Base-by-base conservation (phyloP, 441 rosid species). In the Erodium moschatum region DNA sequence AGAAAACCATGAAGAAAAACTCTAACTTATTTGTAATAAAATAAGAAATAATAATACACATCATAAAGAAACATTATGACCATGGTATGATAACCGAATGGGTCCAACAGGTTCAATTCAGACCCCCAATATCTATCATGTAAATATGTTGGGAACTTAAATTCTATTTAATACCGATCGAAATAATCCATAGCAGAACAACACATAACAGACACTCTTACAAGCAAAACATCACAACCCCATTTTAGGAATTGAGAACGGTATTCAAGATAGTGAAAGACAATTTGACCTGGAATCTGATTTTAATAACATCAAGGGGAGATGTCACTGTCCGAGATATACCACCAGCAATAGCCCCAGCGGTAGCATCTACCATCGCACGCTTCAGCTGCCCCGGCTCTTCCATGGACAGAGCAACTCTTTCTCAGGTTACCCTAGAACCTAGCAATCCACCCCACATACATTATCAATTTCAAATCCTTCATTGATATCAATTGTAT, bases 251-350 rank as follows among this genome's bases (percentile, higher is more conserved):
- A 38, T 38, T 38, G 50, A 44, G 52, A 12, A 46, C 11, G 52
- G 15, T 11, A 46, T 46, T 46, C 15, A 13, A 58, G 63, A 58
- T 58, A 20, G 63, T 58, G 61, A 58, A 58, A 19, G 13, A 61
- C 16, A 66, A 2, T 40, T 18, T 24, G 10, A 89, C 98, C 99
- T 94, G 99, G 73, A 94, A 89, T 80, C 97, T 82, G 74, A 91
- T 94, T 82, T 94, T 94, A 70, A 94, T 91, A 70, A 94, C 99
- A 80, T 94, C 99, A 63, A 94, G 96, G 10, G 97, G 99, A n/a
- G 99, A 94, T 9, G 99, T 94, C 13, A 91, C 86, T 0, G 91
- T 84, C 44, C 97, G 93, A 6, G 97, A 89, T 67, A 91, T 74
- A 44, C 76, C 93, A 66, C 98, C 97, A 0, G 98, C 78, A 20